Evolutionary conservation across 1,139 yeast species (phyloP), one percentile per base, ranked within the genome.

Genomic region (Yamadazyma pseudoaaseri): DNA sequence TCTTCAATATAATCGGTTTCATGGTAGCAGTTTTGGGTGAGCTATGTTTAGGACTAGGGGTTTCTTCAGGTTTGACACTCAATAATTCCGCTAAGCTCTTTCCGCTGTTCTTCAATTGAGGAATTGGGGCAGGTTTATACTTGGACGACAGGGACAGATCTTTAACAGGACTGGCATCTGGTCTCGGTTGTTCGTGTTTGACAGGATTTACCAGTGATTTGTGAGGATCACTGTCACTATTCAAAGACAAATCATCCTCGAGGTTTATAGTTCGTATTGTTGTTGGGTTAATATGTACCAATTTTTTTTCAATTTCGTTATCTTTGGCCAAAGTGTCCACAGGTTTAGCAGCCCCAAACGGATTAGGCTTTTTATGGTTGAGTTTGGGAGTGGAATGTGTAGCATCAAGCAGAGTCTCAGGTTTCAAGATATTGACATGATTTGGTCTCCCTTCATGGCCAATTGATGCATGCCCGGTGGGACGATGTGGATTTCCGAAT

Each of bases 261-360:
- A 59, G 54, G 0, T 73, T 77, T 24, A 73, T 44, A 2, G 80
- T 76, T 48, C 70, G 72, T 33, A 75, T 68, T 0, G 86, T 81
- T 0, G 84, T 79, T 26, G 73, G 70, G 47, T 81, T 81, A 28
- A 79, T 57, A 32, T 65, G 62, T 6, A 70, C 60, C 39, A 81
- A 56, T 46, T 72, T 62, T 41, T 62, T 61, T 26, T 69, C 73
- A 24, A 68, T 62, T 44, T 69, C 74, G 26, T 61, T 62, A 45
- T 60, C 66, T 35, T 61, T 59, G 4, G 73, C 52, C 23, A 65
- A 48, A 3, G 64, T 48, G 60, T 72, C 65, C 37, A 70, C 74
- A 3, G 76, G 76, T 44, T 62, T 69, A 0, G 76, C 75, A 3
- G 60, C 56, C 1, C 75, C 75, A 47, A 70, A 70, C 1, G 76